Conservation (phyloP, 208 protist genomes). For the Porcisia hertigi region DNA sequence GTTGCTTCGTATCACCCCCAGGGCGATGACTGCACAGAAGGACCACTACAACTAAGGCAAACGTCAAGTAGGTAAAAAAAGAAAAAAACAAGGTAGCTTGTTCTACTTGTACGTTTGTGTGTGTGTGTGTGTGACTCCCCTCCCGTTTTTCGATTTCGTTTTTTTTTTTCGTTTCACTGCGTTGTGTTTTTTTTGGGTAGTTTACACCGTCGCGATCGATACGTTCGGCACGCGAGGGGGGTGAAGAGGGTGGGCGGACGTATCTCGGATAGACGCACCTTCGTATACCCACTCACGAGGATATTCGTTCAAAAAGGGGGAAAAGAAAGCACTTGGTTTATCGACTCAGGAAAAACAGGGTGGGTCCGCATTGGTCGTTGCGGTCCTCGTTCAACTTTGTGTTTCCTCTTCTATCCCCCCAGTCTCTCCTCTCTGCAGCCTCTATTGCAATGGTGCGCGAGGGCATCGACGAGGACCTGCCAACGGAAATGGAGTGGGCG, state of each 20-base stretch:
- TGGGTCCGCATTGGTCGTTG: not conserved
- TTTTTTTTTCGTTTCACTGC: not conserved
- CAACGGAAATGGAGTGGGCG: not conserved
- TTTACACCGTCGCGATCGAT: too few relatives aligned
- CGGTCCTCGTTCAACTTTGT: not conserved
- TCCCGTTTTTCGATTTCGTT: constrained; percentile 4
- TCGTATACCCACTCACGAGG: not conserved
- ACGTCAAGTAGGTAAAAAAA: not conserved
- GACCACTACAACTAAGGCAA: not conserved
- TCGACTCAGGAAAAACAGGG: not conserved
- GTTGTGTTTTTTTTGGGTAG: not conserved
- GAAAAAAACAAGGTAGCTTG: not conserved
- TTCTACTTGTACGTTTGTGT: not conserved
- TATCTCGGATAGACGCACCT: not conserved
- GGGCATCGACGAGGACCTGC: constrained; percentile 10
- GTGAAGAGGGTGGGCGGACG: too few relatives aligned
- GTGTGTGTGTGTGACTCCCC: not conserved
- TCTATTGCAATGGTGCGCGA: constrained; percentile 1
- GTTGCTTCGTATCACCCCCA: too few relatives aligned
- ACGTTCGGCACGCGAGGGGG: too few relatives aligned
- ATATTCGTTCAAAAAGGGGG: not conserved
- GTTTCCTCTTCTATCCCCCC: not conserved
- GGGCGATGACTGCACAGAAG: too few relatives aligned
- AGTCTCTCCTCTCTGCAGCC: not conserved
- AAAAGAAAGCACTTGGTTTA: not conserved